Percentiles rank a stretch among this genome's conserved stretches.
These are phyloP conservation scores for Porcisia deanei DNA, from an alignment of 208 protist species.

Conservation along the genomic window DNA sequence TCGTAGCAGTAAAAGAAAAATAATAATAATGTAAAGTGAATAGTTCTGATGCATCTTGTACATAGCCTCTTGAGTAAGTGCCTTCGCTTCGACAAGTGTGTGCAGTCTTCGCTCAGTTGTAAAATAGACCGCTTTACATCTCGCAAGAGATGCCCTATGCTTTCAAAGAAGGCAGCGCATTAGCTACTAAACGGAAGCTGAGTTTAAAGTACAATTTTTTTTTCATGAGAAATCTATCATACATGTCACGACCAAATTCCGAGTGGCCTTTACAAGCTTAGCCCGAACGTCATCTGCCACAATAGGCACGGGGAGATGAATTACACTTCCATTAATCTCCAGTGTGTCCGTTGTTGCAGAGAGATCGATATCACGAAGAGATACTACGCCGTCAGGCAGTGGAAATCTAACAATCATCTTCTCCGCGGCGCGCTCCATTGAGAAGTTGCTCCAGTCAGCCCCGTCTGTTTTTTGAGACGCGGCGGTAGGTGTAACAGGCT, in stretches of 20 bases:
- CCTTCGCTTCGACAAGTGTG: background rate
- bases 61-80: background rate
- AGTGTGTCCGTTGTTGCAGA: slow-evolving; percentile 39
- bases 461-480: too few species aligned
- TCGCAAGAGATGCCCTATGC: background rate
- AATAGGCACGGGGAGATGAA: slow-evolving; percentile 42
- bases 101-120: background rate
- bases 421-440: slow-evolving; percentile 16
- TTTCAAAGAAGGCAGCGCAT: background rate
- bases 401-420: slow-evolving; percentile 39
- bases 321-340: slow-evolving; percentile 46
- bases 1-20: slow-evolving; percentile 27
- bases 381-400: slow-evolving; percentile 33
- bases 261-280: slow-evolving; percentile 34
- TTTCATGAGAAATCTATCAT: slow-evolving; percentile 19
- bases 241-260: slow-evolving; percentile 56
- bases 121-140: background rate
- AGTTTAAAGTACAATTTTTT: background rate
- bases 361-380: slow-evolving; percentile 64
- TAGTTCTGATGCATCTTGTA: slow-evolving; percentile 3
- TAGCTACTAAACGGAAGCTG: background rate
- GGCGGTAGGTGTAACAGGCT: too few species aligned
- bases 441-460: slow-evolving; percentile 24
- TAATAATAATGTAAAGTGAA: slow-evolving; percentile 1
- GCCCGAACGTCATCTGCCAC: slow-evolving; percentile 49